phyloP scores from a whole-genome alignment of 805 yeast species.

The Candida corydali region DNA sequence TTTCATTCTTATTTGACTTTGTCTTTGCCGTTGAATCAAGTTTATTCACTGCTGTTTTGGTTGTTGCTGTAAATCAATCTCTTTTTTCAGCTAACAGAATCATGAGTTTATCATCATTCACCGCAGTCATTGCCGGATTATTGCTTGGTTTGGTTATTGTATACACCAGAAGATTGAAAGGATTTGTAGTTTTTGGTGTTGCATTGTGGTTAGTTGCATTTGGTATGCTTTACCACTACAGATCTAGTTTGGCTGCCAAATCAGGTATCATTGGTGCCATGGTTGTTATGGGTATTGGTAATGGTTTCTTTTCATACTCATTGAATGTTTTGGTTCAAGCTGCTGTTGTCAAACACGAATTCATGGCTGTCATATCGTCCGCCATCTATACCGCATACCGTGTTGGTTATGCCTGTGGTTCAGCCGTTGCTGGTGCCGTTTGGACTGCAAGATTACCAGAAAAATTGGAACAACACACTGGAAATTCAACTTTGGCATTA shows the following conservation, averaged over 20 bases:
- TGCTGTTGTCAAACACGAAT: conserved; percentile 50
- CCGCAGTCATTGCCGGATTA: conserved; percentile 58
- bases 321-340: conserved; percentile 60
- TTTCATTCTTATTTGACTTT: conserved; percentile 57
- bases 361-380: conserved; percentile 60
- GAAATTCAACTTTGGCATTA: conserved; percentile 21
- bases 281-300: conserved; percentile 66
- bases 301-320: conserved; percentile 67
- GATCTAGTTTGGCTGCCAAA: conserved; percentile 42
- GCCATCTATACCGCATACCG: conserved; percentile 54
- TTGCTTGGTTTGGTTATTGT: conserved; percentile 52
- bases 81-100: conserved; percentile 65
- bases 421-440: conserved; percentile 63
- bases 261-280: conserved; percentile 63
- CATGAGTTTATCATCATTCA: conserved; percentile 58
- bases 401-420: conserved; percentile 63
- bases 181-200: conserved; percentile 57
- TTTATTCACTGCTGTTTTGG: conserved; percentile 61
- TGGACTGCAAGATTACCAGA: conserved; percentile 61
- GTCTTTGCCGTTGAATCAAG: conserved; percentile 68
- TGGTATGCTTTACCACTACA: conserved; percentile 55
- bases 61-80: conserved; percentile 60
- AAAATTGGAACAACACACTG: conserved; percentile 31
- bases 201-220: conserved; percentile 54
- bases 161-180: conserved; percentile 50